A percentile compares a stretch with the other conserved stretches of the same genome.
phyloP scores from a whole-genome alignment of 495 filamentous ascomycete genomes.

The Melanomma pulvis-pyrius region DNA sequence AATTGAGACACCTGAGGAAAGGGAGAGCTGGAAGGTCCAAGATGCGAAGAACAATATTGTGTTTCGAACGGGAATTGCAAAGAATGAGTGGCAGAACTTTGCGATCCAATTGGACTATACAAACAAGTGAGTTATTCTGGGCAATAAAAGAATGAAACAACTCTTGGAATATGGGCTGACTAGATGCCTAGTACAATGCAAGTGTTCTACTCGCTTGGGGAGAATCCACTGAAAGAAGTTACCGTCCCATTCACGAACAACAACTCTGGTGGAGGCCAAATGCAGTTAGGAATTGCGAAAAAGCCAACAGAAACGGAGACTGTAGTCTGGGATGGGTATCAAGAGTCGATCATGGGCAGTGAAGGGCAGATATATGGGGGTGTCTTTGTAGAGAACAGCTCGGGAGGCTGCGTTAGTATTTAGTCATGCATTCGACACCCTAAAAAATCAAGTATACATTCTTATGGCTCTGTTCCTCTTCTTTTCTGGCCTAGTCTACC shows the following conservation, averaged over 20 bases:
- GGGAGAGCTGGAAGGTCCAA: constrained; percentile 19
- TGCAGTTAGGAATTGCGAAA: constrained; percentile 35
- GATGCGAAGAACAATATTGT: constrained; percentile 22
- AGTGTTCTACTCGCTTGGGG: constrained; percentile 25
- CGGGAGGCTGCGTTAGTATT: constrained; percentile 16
- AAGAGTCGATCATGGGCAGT: constrained; percentile 18
- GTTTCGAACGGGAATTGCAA: constrained; percentile 6
- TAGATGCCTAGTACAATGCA: constrained; percentile 22
- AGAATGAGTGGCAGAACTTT: constrained; percentile 29
- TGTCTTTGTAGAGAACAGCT: constrained; percentile 31
- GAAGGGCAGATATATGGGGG: constrained; percentile 31
- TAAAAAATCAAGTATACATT: too few species aligned
- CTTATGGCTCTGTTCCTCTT: too few species aligned
- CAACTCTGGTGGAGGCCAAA: constrained; percentile 27
- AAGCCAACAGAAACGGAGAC: constrained; percentile 36
- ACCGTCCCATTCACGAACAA: constrained; percentile 18
- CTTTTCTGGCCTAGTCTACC: too few species aligned
- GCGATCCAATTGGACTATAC: constrained; percentile 28
- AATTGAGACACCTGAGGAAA: constrained; percentile 5
- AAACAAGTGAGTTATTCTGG: constrained; percentile 16
- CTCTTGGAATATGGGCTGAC: not conserved
- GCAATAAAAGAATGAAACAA: not conserved
- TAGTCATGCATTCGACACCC: not conserved
- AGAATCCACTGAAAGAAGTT: constrained; percentile 11
- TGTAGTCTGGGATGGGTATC: constrained; percentile 35